Base-by-base conservation (phyloP, 495 filamentous ascomycete species). In the Talaromyces ruber region DNA sequence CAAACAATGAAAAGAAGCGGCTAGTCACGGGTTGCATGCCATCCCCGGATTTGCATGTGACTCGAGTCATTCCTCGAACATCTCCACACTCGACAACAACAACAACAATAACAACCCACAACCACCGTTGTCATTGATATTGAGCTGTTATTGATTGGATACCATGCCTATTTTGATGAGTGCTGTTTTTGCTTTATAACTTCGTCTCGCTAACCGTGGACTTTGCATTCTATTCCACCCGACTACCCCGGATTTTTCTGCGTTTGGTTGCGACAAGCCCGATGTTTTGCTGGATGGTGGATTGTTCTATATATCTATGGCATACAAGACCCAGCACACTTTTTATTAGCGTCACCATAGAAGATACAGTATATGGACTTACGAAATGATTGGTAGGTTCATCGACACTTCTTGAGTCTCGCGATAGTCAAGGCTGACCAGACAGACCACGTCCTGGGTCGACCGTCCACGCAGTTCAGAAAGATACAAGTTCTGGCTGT, bases 401-500 rank as follows among this genome's bases (percentile, higher is more conserved):
- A 7, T 32, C n/a, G 21, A 26, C 4, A 25, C 12, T 30, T 16
- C 34, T 39, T 5, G 2, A 14, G 16, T 11, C 2, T 16, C 16
- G 25, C 14, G 16, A 14, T 59, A 24, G 22, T 14, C n/a, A 6
- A 37, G 3, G 16, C 50, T 62, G 18, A 24, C 26, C 54, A 26
- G 8, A 9, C 57, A 87, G 94, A 98, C 71, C 94, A 98, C 77
- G 86, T 97, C 60, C 82, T 98, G 39, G 94, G 94, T 62, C 84
- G 90, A 64, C 94, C 94, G 34, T 96, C 92, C 7, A 87, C 88
- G 63, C 86, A 89, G 74, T 96, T 94, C 68, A 88, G 94, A 62
- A 91, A 96, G 68, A 86, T 95, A 25, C 93, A 98, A 72, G 92
- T 98, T 64, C 83, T 97, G 61, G 86, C 89, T 26, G 94, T 97